Evolutionary conservation across 2,329 filamentous ascomycete genomes (phyloP).

Genomic region (Trichophyton schoenleinii): DNA sequence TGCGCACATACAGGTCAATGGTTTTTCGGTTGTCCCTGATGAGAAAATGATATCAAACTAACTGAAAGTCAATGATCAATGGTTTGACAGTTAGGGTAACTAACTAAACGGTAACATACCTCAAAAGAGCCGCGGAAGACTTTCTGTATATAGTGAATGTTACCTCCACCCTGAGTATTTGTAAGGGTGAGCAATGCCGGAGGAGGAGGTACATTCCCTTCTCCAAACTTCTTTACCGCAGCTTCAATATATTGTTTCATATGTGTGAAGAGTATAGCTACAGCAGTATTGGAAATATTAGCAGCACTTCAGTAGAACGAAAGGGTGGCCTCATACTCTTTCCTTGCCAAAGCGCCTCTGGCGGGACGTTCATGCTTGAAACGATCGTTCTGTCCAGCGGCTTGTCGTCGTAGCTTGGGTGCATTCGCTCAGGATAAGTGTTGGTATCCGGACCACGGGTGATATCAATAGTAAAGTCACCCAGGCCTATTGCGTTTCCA

Average conservation of each 20-base stretch:
- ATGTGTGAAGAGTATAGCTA: constrained; percentile 46
- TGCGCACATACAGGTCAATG: constrained; percentile 39
- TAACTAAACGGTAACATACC: constrained; percentile 21
- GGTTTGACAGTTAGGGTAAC: background rate
- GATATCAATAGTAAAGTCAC: constrained; percentile 65
- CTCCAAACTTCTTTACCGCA: constrained; percentile 46
- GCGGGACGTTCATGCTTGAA: constrained; percentile 53
- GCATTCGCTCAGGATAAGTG: constrained; percentile 42
- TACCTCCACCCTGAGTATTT: constrained; percentile 51
- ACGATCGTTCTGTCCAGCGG: constrained; percentile 66
- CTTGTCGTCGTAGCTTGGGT: constrained; percentile 55
- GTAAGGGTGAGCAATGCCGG: constrained; percentile 72
- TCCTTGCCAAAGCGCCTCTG: constrained; percentile 68
- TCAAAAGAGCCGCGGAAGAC: constrained; percentile 79
- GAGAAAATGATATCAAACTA: constrained; percentile 86
- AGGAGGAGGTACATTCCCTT: constrained; percentile 62
- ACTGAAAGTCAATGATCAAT: constrained; percentile 4
- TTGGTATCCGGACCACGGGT: constrained; percentile 57
- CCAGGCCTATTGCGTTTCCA: constrained; percentile 59
- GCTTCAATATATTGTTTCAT: constrained; percentile 52
- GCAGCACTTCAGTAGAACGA: background rate
- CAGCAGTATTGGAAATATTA: background rate
- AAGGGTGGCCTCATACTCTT: constrained; percentile 44
- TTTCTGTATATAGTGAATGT: constrained; percentile 81
- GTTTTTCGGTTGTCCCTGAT: constrained; percentile 52